Percentiles rank a stretch among this genome's conserved stretches.
Conservation (phyloP, 371 early-diverging fungal genomes). For the Haplosporangium sp. region DNA sequence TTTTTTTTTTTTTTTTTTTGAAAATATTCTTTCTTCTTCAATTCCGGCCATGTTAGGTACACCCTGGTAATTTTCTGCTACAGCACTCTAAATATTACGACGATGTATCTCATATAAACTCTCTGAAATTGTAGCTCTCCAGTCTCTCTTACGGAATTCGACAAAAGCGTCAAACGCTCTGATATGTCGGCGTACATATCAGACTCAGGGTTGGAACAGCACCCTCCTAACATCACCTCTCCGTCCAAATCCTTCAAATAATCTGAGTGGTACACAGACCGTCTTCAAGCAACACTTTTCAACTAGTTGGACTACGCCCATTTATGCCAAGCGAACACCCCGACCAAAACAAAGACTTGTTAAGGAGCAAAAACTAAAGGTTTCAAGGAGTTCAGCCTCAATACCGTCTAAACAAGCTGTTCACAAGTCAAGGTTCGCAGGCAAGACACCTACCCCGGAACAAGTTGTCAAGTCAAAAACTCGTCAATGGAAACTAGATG, state of each 20-base stretch:
- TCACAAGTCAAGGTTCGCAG: neutral
- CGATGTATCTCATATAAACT: neutral
- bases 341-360: conserved; percentile 46
- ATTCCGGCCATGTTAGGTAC: conserved; percentile 18
- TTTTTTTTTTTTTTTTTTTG: too few species aligned
- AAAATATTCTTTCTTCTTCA: too few species aligned
- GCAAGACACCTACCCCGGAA: conserved; percentile 13
- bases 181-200: neutral
- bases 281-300: conserved; percentile 13
- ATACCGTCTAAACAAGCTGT: neutral
- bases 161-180: neutral
- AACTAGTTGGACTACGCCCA: conserved; percentile 13
- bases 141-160: conserved; percentile 15
- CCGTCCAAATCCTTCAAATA: neutral
- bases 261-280: neutral
- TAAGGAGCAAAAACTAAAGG: conserved; percentile 45
- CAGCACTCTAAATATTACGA: too few species aligned
- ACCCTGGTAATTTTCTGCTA: neutral
- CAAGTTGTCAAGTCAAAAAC: conserved; percentile 14
- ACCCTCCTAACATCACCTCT: neutral
- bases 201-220: neutral
- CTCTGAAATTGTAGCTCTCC: conserved; percentile 9
- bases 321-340: conserved; percentile 39
- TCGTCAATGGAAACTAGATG: conserved; percentile 27
- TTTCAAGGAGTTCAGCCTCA: neutral